Evolutionary conservation across 192 early-diverging fungal species (phyloP).

Genomic region (Coemansia sp.): DNA sequence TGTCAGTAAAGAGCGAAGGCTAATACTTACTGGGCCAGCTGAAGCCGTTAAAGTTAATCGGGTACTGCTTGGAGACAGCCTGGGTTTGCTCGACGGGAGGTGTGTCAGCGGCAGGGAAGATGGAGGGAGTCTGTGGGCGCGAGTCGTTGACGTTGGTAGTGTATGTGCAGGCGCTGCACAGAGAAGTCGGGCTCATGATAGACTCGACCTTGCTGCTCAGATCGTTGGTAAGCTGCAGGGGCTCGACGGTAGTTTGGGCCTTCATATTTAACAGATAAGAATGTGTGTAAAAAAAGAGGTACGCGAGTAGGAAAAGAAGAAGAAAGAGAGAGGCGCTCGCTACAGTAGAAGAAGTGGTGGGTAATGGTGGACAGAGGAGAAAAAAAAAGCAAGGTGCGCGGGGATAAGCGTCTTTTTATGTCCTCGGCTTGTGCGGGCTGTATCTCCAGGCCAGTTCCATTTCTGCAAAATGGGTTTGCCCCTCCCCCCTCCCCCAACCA

Average conservation of each 20-base stretch:
- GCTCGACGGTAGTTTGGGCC: background rate
- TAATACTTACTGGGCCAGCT: slow-evolving; percentile 77
- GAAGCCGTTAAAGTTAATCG: slow-evolving; percentile 70
- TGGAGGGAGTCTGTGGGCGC: slow-evolving; percentile 45
- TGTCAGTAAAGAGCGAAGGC: background rate
- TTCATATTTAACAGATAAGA: slow-evolving; percentile 1
- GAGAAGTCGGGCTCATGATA: slow-evolving; percentile 11
- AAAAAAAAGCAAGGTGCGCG: background rate
- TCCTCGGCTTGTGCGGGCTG: background rate
- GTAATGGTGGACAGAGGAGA: background rate
- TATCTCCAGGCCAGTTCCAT: background rate
- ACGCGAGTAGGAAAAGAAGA: background rate
- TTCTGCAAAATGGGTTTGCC: slow-evolving; percentile 2
- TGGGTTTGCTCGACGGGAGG: background rate
- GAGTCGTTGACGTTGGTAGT: slow-evolving; percentile 7
- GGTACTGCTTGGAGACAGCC: slow-evolving; percentile 9
- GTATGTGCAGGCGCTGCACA: slow-evolving; percentile 10
- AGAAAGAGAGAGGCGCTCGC: background rate
- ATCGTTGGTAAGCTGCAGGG: slow-evolving; percentile 3
- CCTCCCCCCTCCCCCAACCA: background rate
- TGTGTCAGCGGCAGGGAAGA: slow-evolving; percentile 27
- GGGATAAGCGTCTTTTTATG: background rate
- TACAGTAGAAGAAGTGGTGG: background rate
- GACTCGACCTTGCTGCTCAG: slow-evolving; percentile 7
- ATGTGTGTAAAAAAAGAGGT: background rate